A percentile compares a stretch with the other conserved stretches of the same genome.
Conservation (phyloP, 176 grass and related monocot species). For the Coix lacrymajobi region DNA sequence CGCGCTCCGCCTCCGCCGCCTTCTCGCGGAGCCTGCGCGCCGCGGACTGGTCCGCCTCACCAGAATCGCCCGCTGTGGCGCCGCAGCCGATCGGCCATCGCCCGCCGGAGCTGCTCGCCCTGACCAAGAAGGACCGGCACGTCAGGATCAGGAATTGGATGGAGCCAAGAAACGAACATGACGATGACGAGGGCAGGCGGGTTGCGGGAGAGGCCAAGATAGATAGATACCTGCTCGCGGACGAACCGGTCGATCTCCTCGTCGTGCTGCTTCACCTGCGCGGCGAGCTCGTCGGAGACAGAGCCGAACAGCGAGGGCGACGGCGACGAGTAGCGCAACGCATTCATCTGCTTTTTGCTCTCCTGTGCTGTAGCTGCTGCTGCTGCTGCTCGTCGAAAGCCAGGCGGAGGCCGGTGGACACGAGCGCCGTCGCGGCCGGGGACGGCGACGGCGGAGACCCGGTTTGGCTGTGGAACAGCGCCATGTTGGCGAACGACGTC, state of each 20-base stretch:
- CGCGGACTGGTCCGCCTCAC: conserved; percentile 28
- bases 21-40: conserved; percentile 48
- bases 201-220: not conserved
- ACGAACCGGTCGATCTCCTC: conserved; percentile 73
- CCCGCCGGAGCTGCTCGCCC: conserved; percentile 63
- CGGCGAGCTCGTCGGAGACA: conserved; percentile 53
- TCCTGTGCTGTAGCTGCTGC: conserved; percentile 24
- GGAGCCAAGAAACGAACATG: not conserved
- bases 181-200: not conserved
- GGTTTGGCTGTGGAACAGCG: conserved; percentile 42
- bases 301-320: conserved; percentile 18
- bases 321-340: conserved; percentile 21
- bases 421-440: conserved; percentile 31
- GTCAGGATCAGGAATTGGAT: not conserved
- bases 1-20: conserved; percentile 49
- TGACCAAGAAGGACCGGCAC: not conserved
- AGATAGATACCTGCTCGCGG: conserved; percentile 56
- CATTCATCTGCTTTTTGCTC: conserved; percentile 32
- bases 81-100: conserved; percentile 52
- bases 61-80: conserved; percentile 56
- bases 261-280: conserved; percentile 53
- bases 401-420: conserved; percentile 81
- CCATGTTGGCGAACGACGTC: conserved; percentile 30
- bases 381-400: conserved; percentile 74
- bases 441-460: conserved; percentile 32